Percentiles rank a stretch among this genome's conserved stretches.
Conservation (phyloP, 305 asterid species). For the Fraxinus greggii region DNA sequence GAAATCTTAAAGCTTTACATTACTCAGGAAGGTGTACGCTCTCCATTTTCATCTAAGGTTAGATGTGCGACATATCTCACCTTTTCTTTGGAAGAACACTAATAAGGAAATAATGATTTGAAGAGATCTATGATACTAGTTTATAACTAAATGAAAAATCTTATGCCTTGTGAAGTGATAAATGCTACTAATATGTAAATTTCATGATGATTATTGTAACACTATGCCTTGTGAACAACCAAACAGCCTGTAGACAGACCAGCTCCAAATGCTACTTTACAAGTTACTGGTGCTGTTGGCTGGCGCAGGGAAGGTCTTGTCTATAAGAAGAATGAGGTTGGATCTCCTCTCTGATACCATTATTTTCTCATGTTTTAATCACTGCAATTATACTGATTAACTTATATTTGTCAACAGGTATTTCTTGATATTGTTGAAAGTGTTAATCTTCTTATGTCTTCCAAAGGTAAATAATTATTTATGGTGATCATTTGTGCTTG, state of each 20-base stretch:
- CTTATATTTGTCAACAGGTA: constrained; percentile 49
- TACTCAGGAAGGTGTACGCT: constrained; percentile 98
- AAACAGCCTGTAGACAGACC: constrained; percentile 82
- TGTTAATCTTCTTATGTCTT: constrained; percentile 98
- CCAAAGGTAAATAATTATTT: constrained; percentile 58
- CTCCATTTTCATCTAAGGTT: constrained; percentile 98
- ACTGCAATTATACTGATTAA: constrained; percentile 15
- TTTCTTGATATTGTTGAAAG: constrained; percentile 98
- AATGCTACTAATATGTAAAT: background rate
- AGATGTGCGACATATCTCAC: constrained; percentile 20
- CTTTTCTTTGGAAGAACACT: constrained; percentile 18
- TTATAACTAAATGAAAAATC: background rate
- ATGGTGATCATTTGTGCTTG: constrained; percentile 6
- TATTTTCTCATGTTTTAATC: constrained; percentile 6
- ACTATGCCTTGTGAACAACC: constrained; percentile 14
- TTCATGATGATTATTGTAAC: constrained; percentile 22
- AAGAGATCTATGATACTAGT: constrained; percentile 5
- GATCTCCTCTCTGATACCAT: constrained; percentile 15
- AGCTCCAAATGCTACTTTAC: constrained; percentile 96
- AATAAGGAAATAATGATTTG: constrained; percentile 10
- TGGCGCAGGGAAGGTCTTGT: constrained; percentile 98
- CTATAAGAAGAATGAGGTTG: constrained; percentile 96
- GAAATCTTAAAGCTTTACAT: constrained; percentile 97
- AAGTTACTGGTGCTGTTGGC: constrained; percentile 99
- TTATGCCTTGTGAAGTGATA: constrained; percentile 7